These are phyloP conservation scores for Aspergillus mulundensis DNA, from an alignment of 495 filamentous ascomycete genomes.

Conservation along the genomic window DNA sequence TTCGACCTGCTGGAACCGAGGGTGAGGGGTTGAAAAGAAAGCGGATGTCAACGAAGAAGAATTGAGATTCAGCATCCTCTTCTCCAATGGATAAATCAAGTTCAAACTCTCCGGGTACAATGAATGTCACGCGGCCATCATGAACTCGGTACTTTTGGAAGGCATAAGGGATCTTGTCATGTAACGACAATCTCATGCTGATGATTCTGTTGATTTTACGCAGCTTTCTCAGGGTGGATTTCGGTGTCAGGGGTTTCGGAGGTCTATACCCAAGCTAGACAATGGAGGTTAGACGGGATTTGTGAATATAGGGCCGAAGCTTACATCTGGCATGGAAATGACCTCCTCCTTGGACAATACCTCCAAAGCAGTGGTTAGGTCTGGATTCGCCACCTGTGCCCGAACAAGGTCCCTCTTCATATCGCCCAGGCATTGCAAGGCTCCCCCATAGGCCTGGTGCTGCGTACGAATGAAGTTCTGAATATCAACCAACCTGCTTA, in stretches of 20 bases:
- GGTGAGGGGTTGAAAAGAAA: conserved; percentile 72
- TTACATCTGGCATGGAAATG: conserved; percentile 71
- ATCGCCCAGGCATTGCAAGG: conserved; percentile 58
- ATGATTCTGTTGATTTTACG: conserved; percentile 80
- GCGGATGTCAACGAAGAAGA: conserved; percentile 89
- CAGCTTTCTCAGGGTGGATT: conserved; percentile 62
- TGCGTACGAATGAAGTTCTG: conserved; percentile 64
- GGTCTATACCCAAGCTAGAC: conserved; percentile 69
- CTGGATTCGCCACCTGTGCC: conserved; percentile 75
- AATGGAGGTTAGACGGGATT: conserved; percentile 24
- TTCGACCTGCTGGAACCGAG: conserved; percentile 51
- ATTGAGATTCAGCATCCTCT: conserved; percentile 73
- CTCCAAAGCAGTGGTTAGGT: conserved; percentile 83
- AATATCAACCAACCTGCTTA: conserved; percentile 82
- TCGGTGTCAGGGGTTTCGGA: conserved; percentile 62
- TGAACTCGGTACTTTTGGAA: conserved; percentile 71
- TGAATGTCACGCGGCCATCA: conserved; percentile 82
- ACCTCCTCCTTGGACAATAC: conserved; percentile 72
- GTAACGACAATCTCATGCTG: conserved; percentile 70
- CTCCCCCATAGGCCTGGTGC: conserved; percentile 49
- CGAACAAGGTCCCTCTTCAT: conserved; percentile 62
- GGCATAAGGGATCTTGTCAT: conserved; percentile 66
- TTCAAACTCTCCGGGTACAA: conserved; percentile 80
- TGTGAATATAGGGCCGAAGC: conserved; percentile 25
- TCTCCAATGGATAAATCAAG: conserved; percentile 83